Conservation (phyloP, 805 yeast genomes). For the Starmerella stigmatis region DNA sequence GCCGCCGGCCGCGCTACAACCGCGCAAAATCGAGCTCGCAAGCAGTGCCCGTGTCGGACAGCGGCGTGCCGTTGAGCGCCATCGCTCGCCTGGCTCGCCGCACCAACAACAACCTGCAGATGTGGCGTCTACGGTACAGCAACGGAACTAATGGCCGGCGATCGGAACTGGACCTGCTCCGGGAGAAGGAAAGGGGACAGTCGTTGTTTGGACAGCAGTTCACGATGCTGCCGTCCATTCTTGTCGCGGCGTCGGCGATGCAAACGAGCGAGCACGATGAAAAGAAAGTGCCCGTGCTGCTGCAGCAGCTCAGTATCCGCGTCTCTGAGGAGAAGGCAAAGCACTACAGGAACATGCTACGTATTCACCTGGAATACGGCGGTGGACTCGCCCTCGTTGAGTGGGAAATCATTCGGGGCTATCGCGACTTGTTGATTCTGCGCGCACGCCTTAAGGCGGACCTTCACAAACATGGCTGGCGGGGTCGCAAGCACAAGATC, state of each 20-base stretch:
- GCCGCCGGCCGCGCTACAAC: conserved; percentile 8
- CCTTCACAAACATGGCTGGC: conserved; percentile 9
- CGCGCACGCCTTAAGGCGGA: conserved; percentile 46
- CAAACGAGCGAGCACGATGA: conserved; percentile 50
- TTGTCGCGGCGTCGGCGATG: conserved; percentile 64
- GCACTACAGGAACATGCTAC: conserved; percentile 37
- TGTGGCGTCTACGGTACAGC: conserved; percentile 18
- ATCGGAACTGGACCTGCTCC: conserved; percentile 20
- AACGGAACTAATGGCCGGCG: conserved; percentile 6
- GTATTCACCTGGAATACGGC: conserved; percentile 81
- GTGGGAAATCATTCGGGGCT: conserved; percentile 69
- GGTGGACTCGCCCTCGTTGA: conserved; percentile 64
- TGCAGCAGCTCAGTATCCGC: conserved; percentile 60
- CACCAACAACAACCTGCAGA: conserved; percentile 18
- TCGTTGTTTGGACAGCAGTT: conserved; percentile 40
- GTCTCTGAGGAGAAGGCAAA: conserved; percentile 38
- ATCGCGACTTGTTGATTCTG: conserved; percentile 58
- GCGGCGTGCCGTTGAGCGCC: conserved; percentile 11
- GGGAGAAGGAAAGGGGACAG: conserved; percentile 21
- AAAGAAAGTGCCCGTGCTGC: conserved; percentile 70
- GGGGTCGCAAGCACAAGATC: conserved; percentile 29
- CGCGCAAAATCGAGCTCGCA: conserved; percentile 7
- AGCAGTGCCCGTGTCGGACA: not conserved
- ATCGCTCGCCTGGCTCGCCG: conserved; percentile 20
- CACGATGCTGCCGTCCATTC: conserved; percentile 56